These are phyloP conservation scores for Geosmithia morbida DNA, from an alignment of 2,329 filamentous ascomycete species.

Conservation along the genomic window DNA sequence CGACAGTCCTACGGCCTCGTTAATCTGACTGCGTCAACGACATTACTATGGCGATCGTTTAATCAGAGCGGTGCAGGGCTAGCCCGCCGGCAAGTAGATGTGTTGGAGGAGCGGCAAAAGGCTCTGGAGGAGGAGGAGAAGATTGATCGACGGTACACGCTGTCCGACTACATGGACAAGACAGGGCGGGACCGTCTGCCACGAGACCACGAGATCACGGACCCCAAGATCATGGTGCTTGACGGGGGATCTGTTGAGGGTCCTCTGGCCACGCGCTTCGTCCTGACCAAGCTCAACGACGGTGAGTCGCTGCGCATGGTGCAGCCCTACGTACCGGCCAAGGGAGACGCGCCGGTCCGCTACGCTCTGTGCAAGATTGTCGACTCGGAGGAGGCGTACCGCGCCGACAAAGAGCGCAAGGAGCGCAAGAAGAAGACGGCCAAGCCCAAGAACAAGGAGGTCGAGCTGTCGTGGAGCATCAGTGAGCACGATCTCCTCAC, in stretches of 20 bases:
- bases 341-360: constrained; percentile 7
- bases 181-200: constrained; percentile 22
- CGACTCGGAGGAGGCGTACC: constrained; percentile 37
- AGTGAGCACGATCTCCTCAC: constrained; percentile 8
- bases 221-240: constrained; percentile 25
- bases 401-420: constrained; percentile 24
- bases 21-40: neutral
- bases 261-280: constrained; percentile 19
- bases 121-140: constrained; percentile 2
- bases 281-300: constrained; percentile 24
- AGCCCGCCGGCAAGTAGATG: constrained; percentile 4
- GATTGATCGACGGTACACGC: constrained; percentile 20
- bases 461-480: constrained; percentile 90
- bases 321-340: constrained; percentile 17
- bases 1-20: neutral
- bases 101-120: neutral
- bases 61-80: neutral
- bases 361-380: constrained; percentile 59
- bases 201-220: constrained; percentile 28
- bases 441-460: constrained; percentile 45
- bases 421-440: constrained; percentile 28
- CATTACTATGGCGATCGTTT: neutral
- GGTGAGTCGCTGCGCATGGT: constrained; percentile 26
- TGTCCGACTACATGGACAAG: constrained; percentile 12
- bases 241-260: constrained; percentile 22